Conservation (phyloP, 148 eudicot genomes). For the Simmondsia chinensis region DNA sequence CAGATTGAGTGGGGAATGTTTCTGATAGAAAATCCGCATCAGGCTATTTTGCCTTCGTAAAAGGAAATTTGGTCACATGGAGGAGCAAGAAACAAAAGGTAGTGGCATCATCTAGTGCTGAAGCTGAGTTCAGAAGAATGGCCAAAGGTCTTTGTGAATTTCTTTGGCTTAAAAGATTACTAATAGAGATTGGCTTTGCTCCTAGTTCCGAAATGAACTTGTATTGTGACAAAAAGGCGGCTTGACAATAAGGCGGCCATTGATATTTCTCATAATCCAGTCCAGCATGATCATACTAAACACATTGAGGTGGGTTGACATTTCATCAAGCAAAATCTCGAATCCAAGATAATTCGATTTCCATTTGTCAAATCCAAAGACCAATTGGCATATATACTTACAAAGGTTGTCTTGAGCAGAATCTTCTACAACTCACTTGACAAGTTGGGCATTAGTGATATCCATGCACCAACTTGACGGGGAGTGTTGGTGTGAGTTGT, state of each 20-base stretch:
- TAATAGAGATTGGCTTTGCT: neutral
- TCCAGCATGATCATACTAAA: neutral
- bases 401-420: neutral
- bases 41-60: neutral
- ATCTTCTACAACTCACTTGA: neutral
- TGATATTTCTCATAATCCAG: neutral
- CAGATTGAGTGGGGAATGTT: neutral
- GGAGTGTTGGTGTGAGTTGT: neutral
- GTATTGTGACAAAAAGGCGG: too few relatives aligned
- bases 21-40: neutral
- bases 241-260: neutral
- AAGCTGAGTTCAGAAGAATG: neutral
- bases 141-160: slow-evolving; percentile 1
- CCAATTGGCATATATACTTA: neutral
- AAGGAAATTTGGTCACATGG: neutral
- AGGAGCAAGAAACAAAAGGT: neutral
- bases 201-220: neutral
- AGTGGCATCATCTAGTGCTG: neutral
- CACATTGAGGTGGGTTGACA: neutral
- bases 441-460: neutral
- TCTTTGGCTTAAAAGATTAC: neutral
- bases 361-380: neutral
- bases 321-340: neutral
- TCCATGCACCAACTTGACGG: neutral
- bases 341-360: neutral